Conservation (phyloP, 345 rosid species). For the Clarkia xantiana region DNA sequence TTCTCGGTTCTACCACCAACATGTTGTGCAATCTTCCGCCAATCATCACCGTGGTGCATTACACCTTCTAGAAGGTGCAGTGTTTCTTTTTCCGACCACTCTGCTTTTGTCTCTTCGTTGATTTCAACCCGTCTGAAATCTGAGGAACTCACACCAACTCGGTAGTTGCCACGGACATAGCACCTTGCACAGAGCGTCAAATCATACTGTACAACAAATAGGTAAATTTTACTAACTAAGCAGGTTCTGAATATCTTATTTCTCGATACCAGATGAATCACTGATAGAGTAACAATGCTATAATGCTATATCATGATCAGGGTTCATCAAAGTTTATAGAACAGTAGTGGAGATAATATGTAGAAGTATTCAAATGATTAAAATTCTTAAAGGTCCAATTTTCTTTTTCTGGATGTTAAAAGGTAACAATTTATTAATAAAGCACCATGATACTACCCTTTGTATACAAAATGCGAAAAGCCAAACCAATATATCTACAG, state of each 20-base stretch:
- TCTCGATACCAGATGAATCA: background rate
- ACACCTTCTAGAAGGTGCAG: conserved; percentile 66
- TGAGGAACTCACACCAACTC: conserved; percentile 58
- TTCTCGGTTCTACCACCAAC: conserved; percentile 73
- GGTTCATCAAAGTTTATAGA: too few species aligned
- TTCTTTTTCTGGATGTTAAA: too few species aligned
- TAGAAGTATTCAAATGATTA: too few species aligned
- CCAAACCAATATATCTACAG: too few species aligned
- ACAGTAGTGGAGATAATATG: too few species aligned
- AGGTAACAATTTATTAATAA: too few species aligned
- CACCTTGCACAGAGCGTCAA: conserved; percentile 89
- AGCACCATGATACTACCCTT: too few species aligned
- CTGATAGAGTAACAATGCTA: too few species aligned
- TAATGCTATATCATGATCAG: too few species aligned
- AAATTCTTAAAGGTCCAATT: too few species aligned
- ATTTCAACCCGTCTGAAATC: conserved; percentile 86
- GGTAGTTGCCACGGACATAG: conserved; percentile 75
- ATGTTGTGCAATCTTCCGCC: conserved; percentile 80
- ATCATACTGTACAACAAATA: conserved; percentile 36
- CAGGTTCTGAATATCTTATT: background rate
- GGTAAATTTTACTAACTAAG: background rate
- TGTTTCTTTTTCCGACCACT: conserved; percentile 79
- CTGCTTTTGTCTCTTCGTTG: conserved; percentile 45
- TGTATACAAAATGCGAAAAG: too few species aligned
- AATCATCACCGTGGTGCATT: conserved; percentile 72